Evolutionary conservation across 176 grass and related monocot genomes (phyloP), one percentile per base, ranked within the genome.

Genomic region (Carex myosuroides): DNA sequence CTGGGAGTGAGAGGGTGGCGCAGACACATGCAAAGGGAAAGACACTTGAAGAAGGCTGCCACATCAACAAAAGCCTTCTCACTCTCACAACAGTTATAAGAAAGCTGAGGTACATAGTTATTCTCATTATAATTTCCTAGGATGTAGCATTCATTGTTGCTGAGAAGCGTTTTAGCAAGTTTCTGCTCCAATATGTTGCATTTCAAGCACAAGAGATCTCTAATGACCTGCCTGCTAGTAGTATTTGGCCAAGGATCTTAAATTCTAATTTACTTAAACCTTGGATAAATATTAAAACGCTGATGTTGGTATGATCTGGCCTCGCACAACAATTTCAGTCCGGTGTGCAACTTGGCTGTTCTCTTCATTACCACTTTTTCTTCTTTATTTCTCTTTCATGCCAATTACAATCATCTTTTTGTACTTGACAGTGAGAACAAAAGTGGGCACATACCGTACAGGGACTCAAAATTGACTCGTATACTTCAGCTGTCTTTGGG

Each of bases 41-140:
- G 79, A 92, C 92, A 46, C 74, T 99, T 30, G 93, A 93, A 93
- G 96, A 99, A 87, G 96, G 93, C 3, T 95, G 91, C 56, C 96
- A 99, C 65, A 99, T 99, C 87, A 99, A 99, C 84, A 90, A 89
- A 66, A 99, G 91, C 70, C 85, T 90, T 68, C 87, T 99, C 80
- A 99, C 93, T 88, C 85, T 95, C 65, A 95, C 96, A 41, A 95
- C 91, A 80, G 93, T 99, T 85, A 99, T 99, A 74, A 92, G 96
- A 88, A 99, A 95, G 72, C 87, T 99, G 84, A 99, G 96, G 96
- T 99, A 16, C 8, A 10, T 22, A 24, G 44, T 30, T 76, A 56
- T 54, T 54, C 5, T 55, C 48, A 55, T 55, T 55, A 76, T 55
- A 48, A 13, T 72, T 72, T 46, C 26, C 26, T 26, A 26, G 26